Conservation (phyloP, 257 asterid genomes). For the Ligustrum vulgare region DNA sequence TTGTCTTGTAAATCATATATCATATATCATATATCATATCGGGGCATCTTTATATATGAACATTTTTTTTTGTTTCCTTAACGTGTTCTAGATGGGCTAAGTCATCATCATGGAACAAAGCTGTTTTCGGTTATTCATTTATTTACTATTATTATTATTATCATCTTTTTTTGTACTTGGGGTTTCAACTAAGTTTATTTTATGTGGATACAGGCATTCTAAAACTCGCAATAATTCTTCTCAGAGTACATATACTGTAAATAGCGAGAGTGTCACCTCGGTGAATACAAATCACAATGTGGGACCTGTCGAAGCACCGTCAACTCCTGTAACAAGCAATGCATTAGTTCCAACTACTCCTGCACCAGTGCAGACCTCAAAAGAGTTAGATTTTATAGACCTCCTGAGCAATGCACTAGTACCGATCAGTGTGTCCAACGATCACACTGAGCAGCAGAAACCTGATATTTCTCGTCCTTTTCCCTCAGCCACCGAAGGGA, state of each 20-base stretch:
- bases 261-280: conserved; percentile 18
- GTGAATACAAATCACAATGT: conserved; percentile 10
- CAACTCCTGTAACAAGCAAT: conserved; percentile 40
- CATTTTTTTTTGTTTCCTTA: too few species aligned
- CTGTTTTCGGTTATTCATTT: not conserved
- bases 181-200: not conserved
- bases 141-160: too few species aligned
- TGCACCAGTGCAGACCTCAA: conserved; percentile 41
- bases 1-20: not conserved
- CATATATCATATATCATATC: conserved; percentile 17
- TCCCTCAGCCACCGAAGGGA: conserved; percentile 35
- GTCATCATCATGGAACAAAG: not conserved
- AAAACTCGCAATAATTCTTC: conserved; percentile 38
- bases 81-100: too few species aligned
- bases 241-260: conserved; percentile 21
- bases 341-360: conserved; percentile 60
- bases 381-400: conserved; percentile 76
- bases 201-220: conserved; percentile 56
- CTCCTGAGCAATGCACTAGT: conserved; percentile 65
- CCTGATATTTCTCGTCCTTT: conserved; percentile 22
- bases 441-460: conserved; percentile 39
- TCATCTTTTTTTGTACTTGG: not conserved
- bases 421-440: conserved; percentile 38
- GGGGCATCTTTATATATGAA: not conserved
- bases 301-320: conserved; percentile 26